Evolutionary conservation across 2,329 filamentous ascomycete species (phyloP), one percentile per base, ranked within the genome.

Genomic region (Metarhizium humberi): DNA sequence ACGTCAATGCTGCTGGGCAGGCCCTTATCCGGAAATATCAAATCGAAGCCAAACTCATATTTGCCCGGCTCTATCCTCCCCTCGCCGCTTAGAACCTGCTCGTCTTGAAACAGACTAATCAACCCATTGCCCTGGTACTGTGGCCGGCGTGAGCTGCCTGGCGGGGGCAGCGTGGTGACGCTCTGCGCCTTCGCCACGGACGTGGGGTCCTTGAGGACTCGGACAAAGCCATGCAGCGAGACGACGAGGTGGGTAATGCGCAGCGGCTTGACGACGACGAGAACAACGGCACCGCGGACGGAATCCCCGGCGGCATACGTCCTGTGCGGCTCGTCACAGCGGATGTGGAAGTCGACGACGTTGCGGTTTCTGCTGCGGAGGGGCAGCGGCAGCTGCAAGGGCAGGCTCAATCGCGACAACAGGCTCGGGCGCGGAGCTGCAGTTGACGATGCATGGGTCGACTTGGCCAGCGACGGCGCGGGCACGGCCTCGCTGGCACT

Each of bases 1-100:
- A 96, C 92, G 73, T 95, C 92, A 66, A 99, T 92, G 69, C 92
- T 96, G 71, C 90, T 96, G n/a, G 89, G 89, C 56, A 94, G 72
- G 5, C 80, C 81, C 62, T 83, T 80, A 51, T 79, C 75, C 2
- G 87, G 86, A 61, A 90, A 89, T 55, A 85, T 75, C 59, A 90
- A 72, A 63, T 89, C 83, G 62, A 90, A 90, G 57, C 87, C 84
- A 69, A 94, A 94, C 68, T 91, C 85, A 66, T 90, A 92, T 61
- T 82, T 81, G 43, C 87, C 87, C 50, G 87, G 79, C 52, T 87
- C 84, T 40, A 94, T 73, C 63, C 85, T 80, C 14, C 89, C 88
- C 63, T 92, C 87, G 25, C 88, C 88, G 65, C 88, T 91, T 40
- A 94, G 73, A 14, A 90, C 86, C 66, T 86, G 80, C 72, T 94